These are phyloP conservation scores for Pseudomonodictys pantanalensis DNA, from an alignment of 495 filamentous ascomycete genomes.

Conservation along the genomic window DNA sequence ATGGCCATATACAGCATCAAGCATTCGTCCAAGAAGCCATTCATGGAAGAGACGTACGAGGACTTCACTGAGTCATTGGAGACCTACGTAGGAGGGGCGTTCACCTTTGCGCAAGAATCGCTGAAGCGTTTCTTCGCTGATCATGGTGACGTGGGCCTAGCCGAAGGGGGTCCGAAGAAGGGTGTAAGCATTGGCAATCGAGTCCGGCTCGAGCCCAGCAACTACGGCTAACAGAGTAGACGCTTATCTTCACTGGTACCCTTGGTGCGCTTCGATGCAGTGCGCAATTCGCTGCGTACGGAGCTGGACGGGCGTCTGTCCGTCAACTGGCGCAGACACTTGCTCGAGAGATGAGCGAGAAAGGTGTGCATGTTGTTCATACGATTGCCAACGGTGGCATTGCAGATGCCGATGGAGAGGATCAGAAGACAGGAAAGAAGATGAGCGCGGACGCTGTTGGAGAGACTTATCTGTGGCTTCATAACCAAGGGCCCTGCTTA, in stretches of 20 bases:
- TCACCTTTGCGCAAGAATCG: slow-evolving; percentile 47
- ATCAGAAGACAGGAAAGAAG: slow-evolving; percentile 44
- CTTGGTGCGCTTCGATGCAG: slow-evolving; percentile 47
- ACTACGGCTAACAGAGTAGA: slow-evolving; percentile 14
- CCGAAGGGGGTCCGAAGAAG: slow-evolving; percentile 45
- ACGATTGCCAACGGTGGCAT: slow-evolving; percentile 49
- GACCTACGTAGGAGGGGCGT: slow-evolving; percentile 48
- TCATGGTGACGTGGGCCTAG: slow-evolving; percentile 41
- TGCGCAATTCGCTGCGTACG: slow-evolving; percentile 49
- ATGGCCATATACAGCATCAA: slow-evolving; percentile 50
- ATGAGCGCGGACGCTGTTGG: slow-evolving; percentile 49
- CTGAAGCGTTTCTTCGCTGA: slow-evolving; percentile 47
- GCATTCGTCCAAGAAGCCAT: slow-evolving; percentile 47
- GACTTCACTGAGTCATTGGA: slow-evolving; percentile 45
- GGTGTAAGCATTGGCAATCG: slow-evolving; percentile 26
- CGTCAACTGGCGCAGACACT: slow-evolving; percentile 48
- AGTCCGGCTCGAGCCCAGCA: not conserved
- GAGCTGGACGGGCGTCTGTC: slow-evolving; percentile 45
- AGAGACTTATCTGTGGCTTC: slow-evolving; percentile 50
- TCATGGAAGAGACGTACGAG: slow-evolving; percentile 48
- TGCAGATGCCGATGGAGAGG: slow-evolving; percentile 46
- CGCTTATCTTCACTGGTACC: slow-evolving; percentile 50
- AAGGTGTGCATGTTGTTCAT: slow-evolving; percentile 51
- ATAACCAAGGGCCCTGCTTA: slow-evolving; percentile 21
- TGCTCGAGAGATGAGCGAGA: slow-evolving; percentile 48